A percentile compares a stretch with the other conserved stretches of the same genome.
These are phyloP conservation scores for Stenogyne calaminthoides DNA, from an alignment of 305 asterid genomes.

Conservation along the genomic window DNA sequence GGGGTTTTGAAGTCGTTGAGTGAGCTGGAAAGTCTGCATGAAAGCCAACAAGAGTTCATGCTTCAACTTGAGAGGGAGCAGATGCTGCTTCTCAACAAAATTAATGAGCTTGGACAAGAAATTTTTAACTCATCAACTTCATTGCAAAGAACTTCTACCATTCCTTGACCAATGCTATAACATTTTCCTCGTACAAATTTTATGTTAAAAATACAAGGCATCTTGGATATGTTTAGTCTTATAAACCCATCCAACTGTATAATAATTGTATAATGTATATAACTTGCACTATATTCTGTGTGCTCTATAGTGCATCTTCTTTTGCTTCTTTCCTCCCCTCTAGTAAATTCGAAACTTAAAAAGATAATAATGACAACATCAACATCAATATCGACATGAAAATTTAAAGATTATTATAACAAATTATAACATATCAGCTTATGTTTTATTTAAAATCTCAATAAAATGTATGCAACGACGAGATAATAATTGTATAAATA, in stretches of 20 bases:
- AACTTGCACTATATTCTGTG: too few species aligned
- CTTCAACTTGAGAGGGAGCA: constrained; percentile 86
- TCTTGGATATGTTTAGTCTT: not conserved
- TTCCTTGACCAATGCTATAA: constrained; percentile 38
- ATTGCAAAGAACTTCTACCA: constrained; percentile 51
- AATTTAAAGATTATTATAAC: too few species aligned
- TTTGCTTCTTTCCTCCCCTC: too few species aligned
- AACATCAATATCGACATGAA: too few species aligned
- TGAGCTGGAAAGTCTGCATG: constrained; percentile 84
- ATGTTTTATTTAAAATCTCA: too few species aligned
- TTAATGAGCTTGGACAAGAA: constrained; percentile 92
- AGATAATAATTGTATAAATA: too few species aligned
- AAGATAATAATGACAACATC: too few species aligned
- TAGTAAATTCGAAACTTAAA: too few species aligned
- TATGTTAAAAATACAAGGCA: constrained; percentile 9
- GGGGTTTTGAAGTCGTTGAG: constrained; percentile 55
- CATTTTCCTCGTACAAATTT: constrained; percentile 4
- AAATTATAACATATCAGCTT: too few species aligned
- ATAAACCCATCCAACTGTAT: constrained; percentile 11
- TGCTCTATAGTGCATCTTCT: too few species aligned
- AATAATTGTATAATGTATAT: too few species aligned
- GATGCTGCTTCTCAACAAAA: constrained; percentile 66
- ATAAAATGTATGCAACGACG: too few species aligned
- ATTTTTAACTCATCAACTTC: constrained; percentile 64
- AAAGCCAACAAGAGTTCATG: constrained; percentile 67